A percentile compares a stretch with the other conserved stretches of the same genome.
Conservation (phyloP, 768 basidiomycete species). For the Suillus alpinus region DNA sequence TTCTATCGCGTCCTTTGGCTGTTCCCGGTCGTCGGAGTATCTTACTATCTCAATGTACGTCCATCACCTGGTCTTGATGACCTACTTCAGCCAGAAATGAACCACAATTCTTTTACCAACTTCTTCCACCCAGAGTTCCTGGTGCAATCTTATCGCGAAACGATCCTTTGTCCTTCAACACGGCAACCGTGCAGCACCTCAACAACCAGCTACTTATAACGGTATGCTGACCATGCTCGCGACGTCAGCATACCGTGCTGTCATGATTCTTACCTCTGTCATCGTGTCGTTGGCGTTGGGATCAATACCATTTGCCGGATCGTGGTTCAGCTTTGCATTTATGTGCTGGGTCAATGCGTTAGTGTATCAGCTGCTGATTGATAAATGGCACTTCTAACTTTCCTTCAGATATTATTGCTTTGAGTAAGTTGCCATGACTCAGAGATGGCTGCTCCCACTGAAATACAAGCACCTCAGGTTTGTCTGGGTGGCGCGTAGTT, state of each 20-base stretch:
- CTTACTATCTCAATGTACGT: slow-evolving; percentile 82
- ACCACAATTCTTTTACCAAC: background rate
- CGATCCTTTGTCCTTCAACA: slow-evolving; percentile 71
- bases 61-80: background rate
- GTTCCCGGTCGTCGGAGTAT: slow-evolving; percentile 68
- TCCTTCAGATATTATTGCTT: slow-evolving; percentile 81
- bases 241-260: slow-evolving; percentile 75
- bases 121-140: slow-evolving; percentile 53
- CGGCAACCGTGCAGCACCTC: slow-evolving; percentile 53
- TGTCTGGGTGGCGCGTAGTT: slow-evolving; percentile 73
- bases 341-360: slow-evolving; percentile 87
- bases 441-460: slow-evolving; percentile 10
- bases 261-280: slow-evolving; percentile 80
- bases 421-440: slow-evolving; percentile 47
- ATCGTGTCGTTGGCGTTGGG: slow-evolving; percentile 62
- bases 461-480: slow-evolving; percentile 46
- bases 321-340: slow-evolving; percentile 61
- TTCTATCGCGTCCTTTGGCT: slow-evolving; percentile 80
- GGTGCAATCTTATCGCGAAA: slow-evolving; percentile 75
- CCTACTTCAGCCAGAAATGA: background rate
- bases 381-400: slow-evolving; percentile 4
- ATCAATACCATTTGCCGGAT: slow-evolving; percentile 64
- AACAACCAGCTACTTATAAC: slow-evolving; percentile 58
- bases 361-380: slow-evolving; percentile 35
- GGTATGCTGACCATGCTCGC: slow-evolving; percentile 74